Conservation (phyloP, 108 stramenopile species). For the Pseudonitzschia pungens region DNA sequence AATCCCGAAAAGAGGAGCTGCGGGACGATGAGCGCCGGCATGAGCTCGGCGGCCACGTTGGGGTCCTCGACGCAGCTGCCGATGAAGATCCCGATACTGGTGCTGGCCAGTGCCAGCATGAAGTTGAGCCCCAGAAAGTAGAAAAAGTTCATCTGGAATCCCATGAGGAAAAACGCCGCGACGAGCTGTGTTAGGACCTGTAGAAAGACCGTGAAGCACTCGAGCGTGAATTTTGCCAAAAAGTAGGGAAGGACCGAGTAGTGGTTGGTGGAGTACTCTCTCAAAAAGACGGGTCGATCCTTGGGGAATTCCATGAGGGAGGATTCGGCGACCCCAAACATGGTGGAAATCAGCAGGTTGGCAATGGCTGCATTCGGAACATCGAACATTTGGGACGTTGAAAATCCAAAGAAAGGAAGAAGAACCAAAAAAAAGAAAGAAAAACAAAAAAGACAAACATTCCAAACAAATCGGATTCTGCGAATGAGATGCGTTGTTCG, state of each 20-base stretch:
- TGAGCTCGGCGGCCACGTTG: conserved; percentile 56
- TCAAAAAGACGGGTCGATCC: conserved; percentile 45
- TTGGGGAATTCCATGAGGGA: conserved; percentile 34
- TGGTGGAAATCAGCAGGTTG: conserved; percentile 40
- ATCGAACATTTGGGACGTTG: too few species aligned
- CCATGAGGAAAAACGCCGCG: conserved; percentile 61
- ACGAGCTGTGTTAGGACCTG: conserved; percentile 32
- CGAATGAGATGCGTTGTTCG: too few species aligned
- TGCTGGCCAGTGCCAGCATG: conserved; percentile 55
- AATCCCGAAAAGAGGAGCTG: conserved; percentile 86
- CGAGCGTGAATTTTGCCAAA: conserved; percentile 36
- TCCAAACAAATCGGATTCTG: too few species aligned
- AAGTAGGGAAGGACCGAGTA: conserved; percentile 74
- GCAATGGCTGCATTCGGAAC: conserved; percentile 41
- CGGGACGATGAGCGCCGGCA: conserved; percentile 76
- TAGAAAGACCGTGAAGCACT: conserved; percentile 37
- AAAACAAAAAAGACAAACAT: too few species aligned
- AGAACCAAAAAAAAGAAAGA: too few species aligned
- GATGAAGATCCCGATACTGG: conserved; percentile 57
- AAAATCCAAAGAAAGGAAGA: too few species aligned
- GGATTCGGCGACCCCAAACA: conserved; percentile 61
- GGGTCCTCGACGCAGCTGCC: conserved; percentile 64
- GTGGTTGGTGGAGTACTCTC: conserved; percentile 85
- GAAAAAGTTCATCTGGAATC: conserved; percentile 51
- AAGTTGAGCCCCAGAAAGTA: conserved; percentile 47